Conservation (phyloP, 495 filamentous ascomycete species). For the Antarctomyces pellizariae region DNA sequence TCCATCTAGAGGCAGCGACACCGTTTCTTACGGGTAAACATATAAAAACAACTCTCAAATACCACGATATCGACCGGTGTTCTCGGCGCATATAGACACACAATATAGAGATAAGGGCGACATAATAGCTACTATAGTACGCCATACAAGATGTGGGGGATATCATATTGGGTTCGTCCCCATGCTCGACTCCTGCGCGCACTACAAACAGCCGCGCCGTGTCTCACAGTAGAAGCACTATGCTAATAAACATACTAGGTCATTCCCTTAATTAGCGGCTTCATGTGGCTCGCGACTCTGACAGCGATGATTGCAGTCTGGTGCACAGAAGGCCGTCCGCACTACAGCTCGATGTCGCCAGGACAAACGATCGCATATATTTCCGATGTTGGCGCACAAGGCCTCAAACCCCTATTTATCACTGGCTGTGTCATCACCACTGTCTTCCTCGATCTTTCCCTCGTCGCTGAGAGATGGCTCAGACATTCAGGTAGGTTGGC, state of each 20-base stretch:
- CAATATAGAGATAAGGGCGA: too few species aligned
- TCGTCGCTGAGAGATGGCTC: slow-evolving; percentile 60
- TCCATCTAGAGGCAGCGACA: too few species aligned
- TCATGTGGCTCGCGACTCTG: slow-evolving; percentile 51
- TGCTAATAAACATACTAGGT: slow-evolving; percentile 31
- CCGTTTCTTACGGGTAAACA: too few species aligned
- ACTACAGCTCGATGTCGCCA: slow-evolving; percentile 42
- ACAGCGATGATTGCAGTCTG: slow-evolving; percentile 25
- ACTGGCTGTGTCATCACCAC: slow-evolving; percentile 56
- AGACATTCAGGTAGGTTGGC: slow-evolving; percentile 52
- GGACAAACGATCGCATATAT: slow-evolving; percentile 60
- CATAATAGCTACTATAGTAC: too few species aligned
- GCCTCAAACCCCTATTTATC: slow-evolving; percentile 74
- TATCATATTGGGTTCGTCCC: slow-evolving; percentile 28
- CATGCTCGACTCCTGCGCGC: not conserved
- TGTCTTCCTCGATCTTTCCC: slow-evolving; percentile 62
- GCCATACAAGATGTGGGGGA: slow-evolving; percentile 47
- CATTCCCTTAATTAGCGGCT: slow-evolving; percentile 55
- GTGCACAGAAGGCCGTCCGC: slow-evolving; percentile 31
- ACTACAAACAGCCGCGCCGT: not conserved
- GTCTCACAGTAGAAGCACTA: slow-evolving; percentile 1
- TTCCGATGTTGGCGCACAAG: slow-evolving; percentile 48
- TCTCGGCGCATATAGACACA: too few species aligned
- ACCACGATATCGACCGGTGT: too few species aligned
- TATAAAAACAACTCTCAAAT: too few species aligned